Conservation (phyloP, 2,329 filamentous ascomycete genomes). For the Orbilia blumenaviensis region DNA sequence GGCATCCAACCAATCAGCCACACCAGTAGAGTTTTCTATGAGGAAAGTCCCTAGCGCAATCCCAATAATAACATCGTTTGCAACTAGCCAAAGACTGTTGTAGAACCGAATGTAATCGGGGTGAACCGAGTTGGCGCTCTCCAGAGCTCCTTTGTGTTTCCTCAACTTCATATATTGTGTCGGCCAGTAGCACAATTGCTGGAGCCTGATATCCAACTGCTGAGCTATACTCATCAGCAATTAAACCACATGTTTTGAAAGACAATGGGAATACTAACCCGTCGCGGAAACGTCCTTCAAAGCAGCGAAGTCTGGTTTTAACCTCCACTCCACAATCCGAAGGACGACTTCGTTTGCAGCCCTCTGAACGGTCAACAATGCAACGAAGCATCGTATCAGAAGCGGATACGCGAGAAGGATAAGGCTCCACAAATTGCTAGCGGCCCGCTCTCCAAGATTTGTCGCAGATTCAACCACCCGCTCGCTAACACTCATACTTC, state of each 20-base stretch:
- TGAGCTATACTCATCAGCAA: constrained; percentile 69
- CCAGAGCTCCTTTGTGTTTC: constrained; percentile 90
- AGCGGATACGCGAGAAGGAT: constrained; percentile 56
- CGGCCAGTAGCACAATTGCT: constrained; percentile 99
- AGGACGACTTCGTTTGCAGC: constrained; percentile 81
- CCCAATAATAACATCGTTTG: constrained; percentile 98
- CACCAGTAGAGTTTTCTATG: constrained; percentile 88
- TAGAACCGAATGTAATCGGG: constrained; percentile 99
- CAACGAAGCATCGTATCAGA: constrained; percentile 69
- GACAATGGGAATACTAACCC: constrained; percentile 52
- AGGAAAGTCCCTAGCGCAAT: constrained; percentile 97
- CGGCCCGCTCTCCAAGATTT: constrained; percentile 72
- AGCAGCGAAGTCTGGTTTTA: constrained; percentile 79
- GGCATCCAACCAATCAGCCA: constrained; percentile 72
- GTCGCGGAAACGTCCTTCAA: constrained; percentile 96
- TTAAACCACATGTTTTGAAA: constrained; percentile 11
- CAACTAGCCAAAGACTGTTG: constrained; percentile 97
- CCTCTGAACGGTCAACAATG: constrained; percentile 80
- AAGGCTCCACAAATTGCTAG: constrained; percentile 55
- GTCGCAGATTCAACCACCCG: constrained; percentile 92
- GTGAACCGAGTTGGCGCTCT: constrained; percentile 92
- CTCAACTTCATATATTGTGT: constrained; percentile 93
- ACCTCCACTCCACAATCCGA: constrained; percentile 82
- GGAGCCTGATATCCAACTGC: constrained; percentile 93
- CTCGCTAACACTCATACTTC: constrained; percentile 91